Conservation (phyloP, 1,284 basidiomycete genomes). For the Trichosporon sp. region DNA sequence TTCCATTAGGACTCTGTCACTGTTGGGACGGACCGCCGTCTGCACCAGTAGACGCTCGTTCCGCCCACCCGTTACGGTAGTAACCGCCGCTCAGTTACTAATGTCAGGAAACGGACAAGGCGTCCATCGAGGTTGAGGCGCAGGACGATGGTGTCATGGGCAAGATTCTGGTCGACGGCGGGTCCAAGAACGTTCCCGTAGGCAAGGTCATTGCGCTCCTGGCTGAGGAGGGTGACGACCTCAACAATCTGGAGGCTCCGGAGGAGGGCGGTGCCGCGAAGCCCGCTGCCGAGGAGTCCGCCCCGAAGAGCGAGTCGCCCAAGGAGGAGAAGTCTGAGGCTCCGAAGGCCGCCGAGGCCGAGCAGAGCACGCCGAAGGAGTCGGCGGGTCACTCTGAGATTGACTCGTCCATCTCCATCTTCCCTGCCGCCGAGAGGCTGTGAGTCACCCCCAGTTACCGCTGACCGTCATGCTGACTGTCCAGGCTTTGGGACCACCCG, state of each 20-base stretch:
- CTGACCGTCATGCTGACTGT: background rate
- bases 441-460: constrained; percentile 23
- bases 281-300: background rate
- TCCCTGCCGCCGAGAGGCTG: constrained; percentile 46
- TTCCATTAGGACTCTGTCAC: background rate
- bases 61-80: background rate
- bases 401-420: constrained; percentile 38
- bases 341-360: background rate
- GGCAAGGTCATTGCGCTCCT: constrained; percentile 85
- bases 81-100: background rate
- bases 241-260: constrained; percentile 71
- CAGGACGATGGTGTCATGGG: constrained; percentile 92
- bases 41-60: background rate
- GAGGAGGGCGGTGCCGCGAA: constrained; percentile 13
- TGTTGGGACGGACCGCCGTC: background rate
- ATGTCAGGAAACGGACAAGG: constrained; percentile 95
- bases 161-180: constrained; percentile 81
- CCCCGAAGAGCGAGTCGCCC: constrained; percentile 7
- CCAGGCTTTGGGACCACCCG: constrained; percentile 31
- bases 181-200: constrained; percentile 78
- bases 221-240: constrained; percentile 95
- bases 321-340: constrained; percentile 11
- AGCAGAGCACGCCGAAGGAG: constrained; percentile 7
- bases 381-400: constrained; percentile 32
- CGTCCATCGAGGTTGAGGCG: constrained; percentile 98